Base-by-base conservation (phyloP, 495 filamentous ascomycete genomes). In the Penicillium ochrochloron region DNA sequence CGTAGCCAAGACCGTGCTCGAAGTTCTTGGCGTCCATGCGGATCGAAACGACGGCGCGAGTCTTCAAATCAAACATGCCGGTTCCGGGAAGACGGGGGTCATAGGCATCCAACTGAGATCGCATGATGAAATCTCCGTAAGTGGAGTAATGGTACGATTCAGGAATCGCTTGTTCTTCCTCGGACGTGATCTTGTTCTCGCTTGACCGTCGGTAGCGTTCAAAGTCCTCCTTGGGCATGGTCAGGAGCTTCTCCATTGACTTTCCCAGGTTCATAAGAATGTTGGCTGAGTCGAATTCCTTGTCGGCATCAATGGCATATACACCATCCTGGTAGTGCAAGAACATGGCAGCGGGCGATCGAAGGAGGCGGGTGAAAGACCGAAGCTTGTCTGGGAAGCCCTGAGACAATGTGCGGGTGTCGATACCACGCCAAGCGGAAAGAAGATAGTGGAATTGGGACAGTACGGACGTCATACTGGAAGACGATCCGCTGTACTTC, bases 271-370 rank as follows among this genome's bases (percentile, higher is more conserved):
- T 91, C 73, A 88, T 93, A 31, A 98, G 82, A 42, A 99, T 86
- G 62, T 92, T 98, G 27, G 90, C 89, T 9, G 77, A 83, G 65
- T 97, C 95, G 69, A 85, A 96, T 73, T 97, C 87, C 78, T 98
- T 99, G 76, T 98, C 95, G 0, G 93, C 91, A 77, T 99, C 95
- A 64, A 99, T 96, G n/a, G 96, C 94, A 73, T 98, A 97, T 1
- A 84, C 82, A 4, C 92, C 93, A 73, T 94, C 84, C 68, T 90
- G 93, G 76, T 88, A 93, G 48, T 91, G 87, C 27, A 98, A 78
- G 69, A 98, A 96, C 67, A 94, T 88, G 17, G 93, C 92, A 15
- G 87, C 82, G 1, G 95, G 93, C 1, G 83, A 84, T 59, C 87
- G 85, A 62, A 86, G 81, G 42, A 96, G 79, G 17, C 80, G 78